Percentiles rank a stretch among this genome's conserved stretches.
phyloP scores from a whole-genome alignment of 2,329 filamentous ascomycete genomes.

The Neonectria hederae region DNA sequence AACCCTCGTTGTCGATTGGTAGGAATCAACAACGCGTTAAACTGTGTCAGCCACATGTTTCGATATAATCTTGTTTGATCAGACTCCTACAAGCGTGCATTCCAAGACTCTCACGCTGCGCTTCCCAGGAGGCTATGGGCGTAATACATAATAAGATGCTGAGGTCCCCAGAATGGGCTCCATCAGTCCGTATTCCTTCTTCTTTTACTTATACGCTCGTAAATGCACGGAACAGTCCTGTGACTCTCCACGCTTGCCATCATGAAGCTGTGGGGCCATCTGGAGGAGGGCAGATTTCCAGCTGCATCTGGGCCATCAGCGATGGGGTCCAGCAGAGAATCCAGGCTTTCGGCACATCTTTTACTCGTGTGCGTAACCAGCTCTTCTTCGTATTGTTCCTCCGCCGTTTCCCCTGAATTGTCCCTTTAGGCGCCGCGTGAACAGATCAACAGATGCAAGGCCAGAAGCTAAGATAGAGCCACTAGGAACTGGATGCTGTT shows the following conservation, averaged over 20 bases:
- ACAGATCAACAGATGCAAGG: not conserved
- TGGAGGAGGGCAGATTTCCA: not conserved
- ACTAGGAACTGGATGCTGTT: conserved; percentile 80
- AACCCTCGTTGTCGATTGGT: not conserved
- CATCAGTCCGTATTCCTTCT: not conserved
- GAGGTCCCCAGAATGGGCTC: no score
- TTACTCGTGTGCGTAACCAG: not conserved
- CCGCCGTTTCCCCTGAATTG: not conserved
- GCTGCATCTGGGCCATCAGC: not conserved
- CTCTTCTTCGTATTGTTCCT: not conserved
- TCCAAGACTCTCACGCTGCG: not conserved
- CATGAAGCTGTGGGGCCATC: not conserved
- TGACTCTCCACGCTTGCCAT: not conserved
- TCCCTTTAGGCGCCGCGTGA: not conserved
- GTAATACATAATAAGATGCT: not conserved
- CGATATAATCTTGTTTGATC: not conserved
- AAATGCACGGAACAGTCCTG: not conserved
- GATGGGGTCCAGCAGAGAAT: not conserved
- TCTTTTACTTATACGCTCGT: not conserved
- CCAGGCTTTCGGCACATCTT: not conserved
- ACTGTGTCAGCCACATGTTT: not conserved
- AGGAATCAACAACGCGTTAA: not conserved
- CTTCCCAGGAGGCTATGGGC: not conserved
- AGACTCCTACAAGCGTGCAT: not conserved
- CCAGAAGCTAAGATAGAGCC: conserved; percentile 5